Base-by-base conservation (phyloP, 2,329 filamentous ascomycete species). In the Phaeophleospora eucalypticola region DNA sequence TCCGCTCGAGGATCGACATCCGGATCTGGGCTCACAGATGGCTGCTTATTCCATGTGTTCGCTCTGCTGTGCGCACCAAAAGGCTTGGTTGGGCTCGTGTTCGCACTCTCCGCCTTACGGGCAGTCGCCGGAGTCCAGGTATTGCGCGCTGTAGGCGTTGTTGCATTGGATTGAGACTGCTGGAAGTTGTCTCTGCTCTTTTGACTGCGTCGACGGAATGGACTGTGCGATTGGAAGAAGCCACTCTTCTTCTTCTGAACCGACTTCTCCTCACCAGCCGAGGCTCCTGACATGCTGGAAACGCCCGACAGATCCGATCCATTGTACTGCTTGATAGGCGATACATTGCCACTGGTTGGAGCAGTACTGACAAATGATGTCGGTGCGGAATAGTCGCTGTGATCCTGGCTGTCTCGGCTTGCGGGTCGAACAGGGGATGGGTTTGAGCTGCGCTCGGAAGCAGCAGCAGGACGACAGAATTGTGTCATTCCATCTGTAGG, bases 401-500 rank as follows among this genome's bases (percentile, higher is more conserved):
- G 61, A 10, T 61, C 61, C 58, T 87, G 84, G 40, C 88, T 93
- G 61, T 95, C 90, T 55, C 87, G 82, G 65, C 89, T 95, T 12
- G 85, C 85, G 38, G 89, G 88, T 37, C 89, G 80, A 41, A 80
- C 82, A 18, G 83, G 80, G 52, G 81, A 84, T 36, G 79, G 82
- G 17, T 78, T 77, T 19, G 84, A 84, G 68, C 77, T 89, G 68
- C 71, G 80, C 70, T 84, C 82, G n/a, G 82, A 84, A 41, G 78
- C 78, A 33, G 84, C 79, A 3, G 83, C 86, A 33, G 87, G 83
- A 49, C 89, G 83, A 68, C 91, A 97, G 53, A 96, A 85, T 81
- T 97, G 95, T 0, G 91, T 96, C 89, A 97, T 97, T 3, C 90
- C 91, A 64, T 97, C 91, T 67, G 86, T 81, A 0, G 91, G 90